A percentile compares a stretch with the other conserved stretches of the same genome.
Conservation (phyloP, 164 flowering plant species). For the Malania oleifera region DNA sequence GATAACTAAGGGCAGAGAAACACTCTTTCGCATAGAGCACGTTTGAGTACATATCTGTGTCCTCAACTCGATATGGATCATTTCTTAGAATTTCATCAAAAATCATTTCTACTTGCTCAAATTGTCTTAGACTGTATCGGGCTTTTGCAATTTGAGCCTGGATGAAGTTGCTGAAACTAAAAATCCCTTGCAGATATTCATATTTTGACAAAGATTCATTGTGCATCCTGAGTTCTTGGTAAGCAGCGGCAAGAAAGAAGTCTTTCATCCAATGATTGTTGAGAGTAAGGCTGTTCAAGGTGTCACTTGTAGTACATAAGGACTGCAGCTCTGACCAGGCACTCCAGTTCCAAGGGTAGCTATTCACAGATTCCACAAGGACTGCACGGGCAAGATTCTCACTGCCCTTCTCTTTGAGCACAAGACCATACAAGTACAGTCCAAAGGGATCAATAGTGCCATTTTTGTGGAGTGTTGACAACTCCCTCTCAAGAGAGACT, state of each 20-base stretch:
- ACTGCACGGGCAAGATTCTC: slow-evolving; percentile 79
- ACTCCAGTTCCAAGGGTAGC: slow-evolving; percentile 98
- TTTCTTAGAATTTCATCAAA: slow-evolving; percentile 83
- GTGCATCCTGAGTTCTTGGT: slow-evolving; percentile 91
- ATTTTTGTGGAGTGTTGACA: slow-evolving; percentile 57
- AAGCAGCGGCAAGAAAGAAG: slow-evolving; percentile 79
- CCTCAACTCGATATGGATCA: slow-evolving; percentile 88
- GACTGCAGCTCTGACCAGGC: slow-evolving; percentile 95
- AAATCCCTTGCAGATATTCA: slow-evolving; percentile 63
- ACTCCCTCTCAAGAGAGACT: slow-evolving; percentile 70
- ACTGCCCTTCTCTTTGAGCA: slow-evolving; percentile 77
- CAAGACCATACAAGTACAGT: slow-evolving; percentile 79
- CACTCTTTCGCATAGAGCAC: slow-evolving; percentile 93
- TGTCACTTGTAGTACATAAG: slow-evolving; percentile 66
- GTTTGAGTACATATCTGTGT: slow-evolving; percentile 98
- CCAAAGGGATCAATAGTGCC: slow-evolving; percentile 85
- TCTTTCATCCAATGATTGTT: slow-evolving; percentile 98
- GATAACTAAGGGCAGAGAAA: slow-evolving; percentile 77
- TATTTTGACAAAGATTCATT: slow-evolving; percentile 68
- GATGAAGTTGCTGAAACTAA: slow-evolving; percentile 72
- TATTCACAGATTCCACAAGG: slow-evolving; percentile 87
- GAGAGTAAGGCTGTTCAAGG: slow-evolving; percentile 63
- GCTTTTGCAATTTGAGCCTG: slow-evolving; percentile 92
- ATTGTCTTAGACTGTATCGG: slow-evolving; percentile 82
- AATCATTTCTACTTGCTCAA: slow-evolving; percentile 83